Evolutionary conservation across 2,329 filamentous ascomycete species (phyloP).

Genomic region (Periglandula ipomoeae): DNA sequence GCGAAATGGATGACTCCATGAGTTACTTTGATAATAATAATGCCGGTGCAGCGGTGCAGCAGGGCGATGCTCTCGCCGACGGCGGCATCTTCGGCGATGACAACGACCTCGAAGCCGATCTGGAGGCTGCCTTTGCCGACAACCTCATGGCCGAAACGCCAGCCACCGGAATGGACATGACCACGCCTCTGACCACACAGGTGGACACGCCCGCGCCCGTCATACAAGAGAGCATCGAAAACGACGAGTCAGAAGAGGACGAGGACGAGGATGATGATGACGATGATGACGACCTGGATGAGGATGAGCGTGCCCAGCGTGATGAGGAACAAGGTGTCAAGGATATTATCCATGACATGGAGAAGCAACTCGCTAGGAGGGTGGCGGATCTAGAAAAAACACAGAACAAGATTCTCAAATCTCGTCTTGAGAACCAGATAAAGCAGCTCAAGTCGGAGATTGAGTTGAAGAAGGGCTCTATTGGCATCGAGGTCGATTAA

Average conservation of each 20-base stretch:
- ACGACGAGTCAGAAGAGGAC: constrained; percentile 30
- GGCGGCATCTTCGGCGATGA: constrained; percentile 25
- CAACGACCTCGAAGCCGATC: constrained; percentile 45
- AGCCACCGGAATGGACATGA: constrained; percentile 31
- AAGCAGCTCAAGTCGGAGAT: constrained; percentile 36
- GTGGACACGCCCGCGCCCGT: constrained; percentile 33
- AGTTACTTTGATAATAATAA: constrained; percentile 28
- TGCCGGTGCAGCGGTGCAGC: constrained; percentile 13
- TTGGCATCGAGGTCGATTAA: constrained; percentile 31
- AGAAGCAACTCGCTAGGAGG: constrained; percentile 38
- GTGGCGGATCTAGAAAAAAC: constrained; percentile 35
- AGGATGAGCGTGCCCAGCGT: constrained; percentile 39
- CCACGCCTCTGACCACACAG: constrained; percentile 37
- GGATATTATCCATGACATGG: constrained; percentile 44
- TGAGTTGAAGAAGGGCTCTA: constrained; percentile 35
- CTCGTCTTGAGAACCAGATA: constrained; percentile 40
- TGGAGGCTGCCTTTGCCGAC: constrained; percentile 44
- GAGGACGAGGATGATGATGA: constrained; percentile 39
- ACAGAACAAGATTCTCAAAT: constrained; percentile 38
- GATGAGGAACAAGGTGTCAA: constrained; percentile 46
- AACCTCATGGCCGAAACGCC: constrained; percentile 31
- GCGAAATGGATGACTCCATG: constrained; percentile 34
- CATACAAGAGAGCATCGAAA: constrained; percentile 36
- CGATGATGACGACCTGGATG: constrained; percentile 44
- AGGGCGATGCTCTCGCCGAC: constrained; percentile 15